These are phyloP conservation scores for Gastrolobium villosum DNA, from an alignment of 306 rosid genomes.

Conservation along the genomic window DNA sequence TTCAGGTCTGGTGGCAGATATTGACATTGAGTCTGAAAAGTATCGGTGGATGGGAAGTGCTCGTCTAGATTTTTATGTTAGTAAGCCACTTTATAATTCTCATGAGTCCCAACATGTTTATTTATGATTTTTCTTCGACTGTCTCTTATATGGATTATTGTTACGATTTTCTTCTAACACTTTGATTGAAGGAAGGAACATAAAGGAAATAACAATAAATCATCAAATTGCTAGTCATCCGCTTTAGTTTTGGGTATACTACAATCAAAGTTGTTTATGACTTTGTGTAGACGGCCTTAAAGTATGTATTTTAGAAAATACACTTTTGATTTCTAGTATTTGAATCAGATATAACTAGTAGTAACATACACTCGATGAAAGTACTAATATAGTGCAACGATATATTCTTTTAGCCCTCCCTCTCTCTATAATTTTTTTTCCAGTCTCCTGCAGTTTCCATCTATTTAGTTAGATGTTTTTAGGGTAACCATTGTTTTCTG, in stretches of 20 bases:
- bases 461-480: neutral
- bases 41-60: constrained; percentile 98
- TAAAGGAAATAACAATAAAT: constrained; percentile 7
- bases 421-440: constrained; percentile 15
- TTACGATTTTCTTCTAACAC: constrained; percentile 17
- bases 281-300: constrained; percentile 27
- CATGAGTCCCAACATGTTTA: neutral
- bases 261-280: constrained; percentile 12
- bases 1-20: constrained; percentile 92
- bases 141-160: constrained; percentile 24
- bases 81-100: constrained; percentile 49
- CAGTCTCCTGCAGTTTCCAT: constrained; percentile 27
- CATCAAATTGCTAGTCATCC: neutral
- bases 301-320: constrained; percentile 21
- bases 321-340: constrained; percentile 24
- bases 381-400: constrained; percentile 25
- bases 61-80: constrained; percentile 88
- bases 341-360: constrained; percentile 28
- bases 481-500: constrained; percentile 16
- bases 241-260: constrained; percentile 39
- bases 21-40: constrained; percentile 97
- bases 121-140: constrained; percentile 28
- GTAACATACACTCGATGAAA: constrained; percentile 1
- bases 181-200: constrained; percentile 10
- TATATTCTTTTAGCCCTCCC: constrained; percentile 7